Conservation (phyloP, 805 yeast species). For the Candida qinlingensis region DNA sequence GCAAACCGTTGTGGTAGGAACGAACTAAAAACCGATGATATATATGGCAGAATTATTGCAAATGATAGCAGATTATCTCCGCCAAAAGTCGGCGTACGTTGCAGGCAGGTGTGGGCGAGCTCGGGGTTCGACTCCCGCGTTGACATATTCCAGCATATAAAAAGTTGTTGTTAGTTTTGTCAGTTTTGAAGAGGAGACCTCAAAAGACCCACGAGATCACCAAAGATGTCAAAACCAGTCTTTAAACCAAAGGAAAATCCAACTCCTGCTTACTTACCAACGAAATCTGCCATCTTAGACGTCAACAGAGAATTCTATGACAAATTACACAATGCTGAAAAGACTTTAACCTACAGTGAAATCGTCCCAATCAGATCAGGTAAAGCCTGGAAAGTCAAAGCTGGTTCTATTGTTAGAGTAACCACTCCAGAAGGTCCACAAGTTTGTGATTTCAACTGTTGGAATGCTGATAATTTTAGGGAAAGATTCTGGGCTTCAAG, state of each 20-base stretch:
- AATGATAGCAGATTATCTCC: neutral
- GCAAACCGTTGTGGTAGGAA: neutral
- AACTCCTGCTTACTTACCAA: slow-evolving; percentile 52
- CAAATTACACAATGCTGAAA: slow-evolving; percentile 36
- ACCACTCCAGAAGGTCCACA: slow-evolving; percentile 68
- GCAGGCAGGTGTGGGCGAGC: neutral
- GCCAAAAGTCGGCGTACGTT: neutral
- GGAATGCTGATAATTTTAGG: slow-evolving; percentile 56
- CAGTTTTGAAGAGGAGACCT: neutral
- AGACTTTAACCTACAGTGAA: slow-evolving; percentile 36
- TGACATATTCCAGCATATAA: neutral
- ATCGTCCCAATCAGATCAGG: slow-evolving; percentile 52
- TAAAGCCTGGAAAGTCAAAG: slow-evolving; percentile 58
- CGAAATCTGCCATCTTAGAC: slow-evolving; percentile 45
- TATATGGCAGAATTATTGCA: neutral
- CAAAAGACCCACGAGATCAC: neutral
- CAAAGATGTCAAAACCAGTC: slow-evolving; percentile 14
- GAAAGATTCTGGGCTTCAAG: slow-evolving; percentile 68
- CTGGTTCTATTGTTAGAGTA: slow-evolving; percentile 51
- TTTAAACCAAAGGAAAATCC: slow-evolving; percentile 31
- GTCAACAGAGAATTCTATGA: slow-evolving; percentile 46
- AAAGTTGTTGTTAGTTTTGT: neutral
- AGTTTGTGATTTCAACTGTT: slow-evolving; percentile 63
- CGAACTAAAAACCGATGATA: neutral
- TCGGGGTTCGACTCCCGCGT: neutral